phyloP scores from a whole-genome alignment of 2,329 filamentous ascomycete species.

The Scortechinia acanthostroma region DNA sequence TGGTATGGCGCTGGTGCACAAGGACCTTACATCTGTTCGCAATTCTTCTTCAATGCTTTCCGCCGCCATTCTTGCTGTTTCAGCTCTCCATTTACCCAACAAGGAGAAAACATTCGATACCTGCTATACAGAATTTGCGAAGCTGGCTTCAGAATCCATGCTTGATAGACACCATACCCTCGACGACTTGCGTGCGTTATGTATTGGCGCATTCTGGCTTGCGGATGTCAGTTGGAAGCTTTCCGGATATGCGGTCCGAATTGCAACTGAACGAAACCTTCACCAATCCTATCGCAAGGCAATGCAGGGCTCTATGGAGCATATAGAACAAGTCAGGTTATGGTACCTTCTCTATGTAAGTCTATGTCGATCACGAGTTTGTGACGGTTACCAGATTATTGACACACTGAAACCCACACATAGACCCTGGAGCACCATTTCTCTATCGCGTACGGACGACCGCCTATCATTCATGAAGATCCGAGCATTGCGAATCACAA shows the following conservation, averaged over 20 bases:
- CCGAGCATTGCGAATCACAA: conserved; percentile 48
- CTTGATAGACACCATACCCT: conserved; percentile 47
- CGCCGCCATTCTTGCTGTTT: conserved; percentile 10
- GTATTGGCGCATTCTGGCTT: conserved; percentile 58
- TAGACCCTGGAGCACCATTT: conserved; percentile 45
- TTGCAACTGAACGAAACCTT: conserved; percentile 47
- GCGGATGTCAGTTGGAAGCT: conserved; percentile 48
- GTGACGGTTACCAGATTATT: background rate
- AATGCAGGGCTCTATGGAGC: conserved; percentile 31
- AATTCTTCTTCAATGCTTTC: conserved; percentile 11
- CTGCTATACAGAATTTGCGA: conserved; percentile 49
- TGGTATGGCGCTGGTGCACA: conserved; percentile 10
- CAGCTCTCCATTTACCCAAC: conserved; percentile 10
- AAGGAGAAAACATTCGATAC: conserved; percentile 38
- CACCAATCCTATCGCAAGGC: conserved; percentile 43
- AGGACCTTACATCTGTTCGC: conserved; percentile 7
- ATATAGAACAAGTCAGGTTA: conserved; percentile 45
- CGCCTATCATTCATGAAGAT: conserved; percentile 51
- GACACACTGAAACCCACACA: no score
- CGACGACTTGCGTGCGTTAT: conserved; percentile 52
- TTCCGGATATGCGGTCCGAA: conserved; percentile 47
- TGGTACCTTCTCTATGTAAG: conserved; percentile 61
- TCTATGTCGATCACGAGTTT: conserved; percentile 3
- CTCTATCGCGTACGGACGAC: conserved; percentile 53
- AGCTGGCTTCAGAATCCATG: conserved; percentile 46